Evolutionary conservation across 768 basidiomycete genomes (phyloP).

Genomic region (Boletellus ananiceps): DNA sequence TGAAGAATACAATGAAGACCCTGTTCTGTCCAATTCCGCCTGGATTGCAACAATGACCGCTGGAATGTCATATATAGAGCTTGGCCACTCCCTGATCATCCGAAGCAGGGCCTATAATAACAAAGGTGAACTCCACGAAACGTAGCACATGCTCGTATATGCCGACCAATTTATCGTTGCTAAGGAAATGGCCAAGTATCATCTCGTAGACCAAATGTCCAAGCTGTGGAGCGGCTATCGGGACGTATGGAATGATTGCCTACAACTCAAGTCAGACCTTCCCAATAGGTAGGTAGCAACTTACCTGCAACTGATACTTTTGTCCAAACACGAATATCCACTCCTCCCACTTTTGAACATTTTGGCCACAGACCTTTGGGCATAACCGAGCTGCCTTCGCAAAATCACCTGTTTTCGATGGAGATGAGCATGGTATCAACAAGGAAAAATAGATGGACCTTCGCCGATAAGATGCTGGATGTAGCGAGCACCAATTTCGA

Average conservation of each 20-base stretch:
- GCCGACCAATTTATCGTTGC: conserved; percentile 67
- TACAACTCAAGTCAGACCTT: conserved; percentile 28
- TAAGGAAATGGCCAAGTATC: conserved; percentile 83
- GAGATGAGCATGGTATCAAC: neutral
- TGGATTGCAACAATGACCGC: conserved; percentile 89
- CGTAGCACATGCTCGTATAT: neutral
- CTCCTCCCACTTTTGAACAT: conserved; percentile 86
- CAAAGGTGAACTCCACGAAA: neutral
- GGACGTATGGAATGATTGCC: conserved; percentile 87
- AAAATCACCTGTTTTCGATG: conserved; percentile 48
- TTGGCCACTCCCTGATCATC: conserved; percentile 87
- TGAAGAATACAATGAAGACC: conserved; percentile 46
- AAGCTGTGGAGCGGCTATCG: conserved; percentile 76
- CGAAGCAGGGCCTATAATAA: conserved; percentile 58
- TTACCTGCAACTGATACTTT: conserved; percentile 70
- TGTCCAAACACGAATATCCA: conserved; percentile 92
- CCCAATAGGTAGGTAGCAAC: conserved; percentile 15
- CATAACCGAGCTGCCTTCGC: conserved; percentile 76
- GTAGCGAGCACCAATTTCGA: conserved; percentile 79
- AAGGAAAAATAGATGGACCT: conserved; percentile 44
- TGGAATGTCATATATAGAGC: conserved; percentile 80
- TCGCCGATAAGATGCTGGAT: conserved; percentile 80
- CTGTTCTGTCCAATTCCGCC: conserved; percentile 65
- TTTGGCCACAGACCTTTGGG: conserved; percentile 79
- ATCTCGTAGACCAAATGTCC: conserved; percentile 89